Evolutionary conservation across 2,329 filamentous ascomycete genomes (phyloP).

Genomic region (Colletotrichum ledebouriae): DNA sequence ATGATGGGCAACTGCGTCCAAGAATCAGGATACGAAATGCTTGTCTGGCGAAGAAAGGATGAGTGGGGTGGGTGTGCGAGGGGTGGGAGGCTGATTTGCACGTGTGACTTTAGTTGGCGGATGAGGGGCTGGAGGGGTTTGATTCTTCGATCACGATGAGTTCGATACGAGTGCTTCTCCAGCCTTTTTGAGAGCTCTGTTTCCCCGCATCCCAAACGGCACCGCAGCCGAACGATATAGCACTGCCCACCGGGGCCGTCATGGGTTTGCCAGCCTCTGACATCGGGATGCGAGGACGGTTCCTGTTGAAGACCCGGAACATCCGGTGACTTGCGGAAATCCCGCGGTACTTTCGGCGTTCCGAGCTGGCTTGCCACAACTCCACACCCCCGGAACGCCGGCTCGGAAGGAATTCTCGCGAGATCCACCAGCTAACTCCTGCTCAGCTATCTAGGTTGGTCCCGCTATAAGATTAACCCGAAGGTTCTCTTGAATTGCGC

Average conservation of each 20-base stretch:
- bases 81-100: slow-evolving; percentile 14
- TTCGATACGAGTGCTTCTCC: slow-evolving; percentile 11
- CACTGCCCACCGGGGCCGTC: slow-evolving; percentile 19
- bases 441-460: slow-evolving; percentile 31
- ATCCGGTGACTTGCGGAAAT: neutral
- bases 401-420: slow-evolving; percentile 19
- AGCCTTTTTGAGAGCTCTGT: slow-evolving; percentile 31
- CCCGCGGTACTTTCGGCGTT: slow-evolving; percentile 7
- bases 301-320: neutral
- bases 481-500: slow-evolving; percentile 4
- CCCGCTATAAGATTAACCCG: slow-evolving; percentile 30
- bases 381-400: slow-evolving; percentile 26
- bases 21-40: neutral
- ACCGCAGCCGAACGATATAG: neutral
- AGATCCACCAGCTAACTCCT: neutral
- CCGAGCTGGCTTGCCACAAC: slow-evolving; percentile 15
- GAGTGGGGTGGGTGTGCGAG: slow-evolving; percentile 14
- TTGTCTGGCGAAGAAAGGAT: neutral
- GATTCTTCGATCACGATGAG: slow-evolving; percentile 1
- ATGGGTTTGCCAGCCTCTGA: slow-evolving; percentile 2
- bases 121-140: neutral
- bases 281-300: slow-evolving; percentile 17
- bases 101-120: slow-evolving; percentile 4
- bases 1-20: slow-evolving; percentile 43
- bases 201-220: slow-evolving; percentile 20